phyloP scores from a whole-genome alignment of 768 basidiomycete species.

The Agaricus blazei region DNA sequence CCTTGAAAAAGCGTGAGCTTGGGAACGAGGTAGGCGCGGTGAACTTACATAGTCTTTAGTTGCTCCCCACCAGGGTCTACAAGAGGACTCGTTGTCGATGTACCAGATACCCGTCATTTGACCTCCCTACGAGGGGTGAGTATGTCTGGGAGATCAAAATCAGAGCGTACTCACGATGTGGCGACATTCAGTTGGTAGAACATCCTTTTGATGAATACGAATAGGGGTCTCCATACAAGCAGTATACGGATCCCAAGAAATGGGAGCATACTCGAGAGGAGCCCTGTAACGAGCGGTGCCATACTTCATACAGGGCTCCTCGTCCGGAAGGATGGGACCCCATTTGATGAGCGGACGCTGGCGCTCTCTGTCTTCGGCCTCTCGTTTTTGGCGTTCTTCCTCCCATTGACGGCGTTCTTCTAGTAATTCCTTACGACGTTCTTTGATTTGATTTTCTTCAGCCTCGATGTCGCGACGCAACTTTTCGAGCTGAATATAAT shows the following conservation, averaged over 20 bases:
- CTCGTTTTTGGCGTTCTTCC: not conserved
- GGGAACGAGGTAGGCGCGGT: not conserved
- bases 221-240: slow-evolving; percentile 3
- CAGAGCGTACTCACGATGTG: not conserved
- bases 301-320: not conserved
- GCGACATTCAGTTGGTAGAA: slow-evolving; percentile 1
- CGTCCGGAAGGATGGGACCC: not conserved
- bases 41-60: not conserved
- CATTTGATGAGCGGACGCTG: slow-evolving; percentile 1
- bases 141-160: not conserved
- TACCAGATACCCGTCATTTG: slow-evolving; percentile 5
- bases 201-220: slow-evolving; percentile 1
- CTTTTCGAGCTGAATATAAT: not conserved
- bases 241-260: not conserved
- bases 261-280: slow-evolving; percentile 1
- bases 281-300: slow-evolving; percentile 3
- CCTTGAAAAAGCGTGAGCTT: not conserved
- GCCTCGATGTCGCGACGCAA: not conserved
- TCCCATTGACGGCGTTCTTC: slow-evolving; percentile 2
- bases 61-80: slow-evolving; percentile 7
- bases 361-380: not conserved
- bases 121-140: not conserved
- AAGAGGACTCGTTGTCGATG: slow-evolving; percentile 1
- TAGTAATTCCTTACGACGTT: not conserved
- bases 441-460: not conserved